phyloP scores from a whole-genome alignment of 2,329 filamentous ascomycete genomes.

The Talaromyces sp. region DNA sequence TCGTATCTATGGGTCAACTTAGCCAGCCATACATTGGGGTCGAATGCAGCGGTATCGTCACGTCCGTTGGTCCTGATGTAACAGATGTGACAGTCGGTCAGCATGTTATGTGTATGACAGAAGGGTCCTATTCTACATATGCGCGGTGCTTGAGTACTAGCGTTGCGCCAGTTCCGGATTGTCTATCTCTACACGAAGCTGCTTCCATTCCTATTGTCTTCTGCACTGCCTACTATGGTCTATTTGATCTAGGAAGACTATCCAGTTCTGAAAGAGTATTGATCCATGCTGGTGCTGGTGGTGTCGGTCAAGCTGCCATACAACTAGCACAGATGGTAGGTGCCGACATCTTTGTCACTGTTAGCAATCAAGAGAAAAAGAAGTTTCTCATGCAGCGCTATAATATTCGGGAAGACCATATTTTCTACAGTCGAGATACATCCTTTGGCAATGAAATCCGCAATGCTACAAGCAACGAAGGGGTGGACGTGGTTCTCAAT shows the following conservation, averaged over 20 bases:
- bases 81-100: slow-evolving; percentile 34
- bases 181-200: slow-evolving; percentile 21
- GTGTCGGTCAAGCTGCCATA: slow-evolving; percentile 19
- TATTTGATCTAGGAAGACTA: slow-evolving; percentile 16
- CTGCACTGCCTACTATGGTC: slow-evolving; percentile 15
- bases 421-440: slow-evolving; percentile 12
- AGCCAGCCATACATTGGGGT: slow-evolving; percentile 19
- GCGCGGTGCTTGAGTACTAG: slow-evolving; percentile 20
- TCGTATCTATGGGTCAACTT: slow-evolving; percentile 9
- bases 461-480: slow-evolving; percentile 16
- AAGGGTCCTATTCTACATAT: slow-evolving; percentile 16
- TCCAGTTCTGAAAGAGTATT: slow-evolving; percentile 17
- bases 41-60: slow-evolving; percentile 37
- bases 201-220: slow-evolving; percentile 39
- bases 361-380: slow-evolving; percentile 14
- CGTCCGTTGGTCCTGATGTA: slow-evolving; percentile 21
- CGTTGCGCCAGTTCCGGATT: slow-evolving; percentile 13
- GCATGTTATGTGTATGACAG: slow-evolving; percentile 29
- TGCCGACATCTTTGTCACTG: slow-evolving; percentile 15
- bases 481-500: slow-evolving; percentile 26
- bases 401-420: slow-evolving; percentile 9
- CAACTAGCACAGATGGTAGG: slow-evolving; percentile 17
- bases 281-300: slow-evolving; percentile 19
- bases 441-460: slow-evolving; percentile 10
- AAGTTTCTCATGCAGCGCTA: slow-evolving; percentile 14